phyloP scores from a whole-genome alignment of 2,329 filamentous ascomycete genomes.

The Fonsecaea erecta region DNA sequence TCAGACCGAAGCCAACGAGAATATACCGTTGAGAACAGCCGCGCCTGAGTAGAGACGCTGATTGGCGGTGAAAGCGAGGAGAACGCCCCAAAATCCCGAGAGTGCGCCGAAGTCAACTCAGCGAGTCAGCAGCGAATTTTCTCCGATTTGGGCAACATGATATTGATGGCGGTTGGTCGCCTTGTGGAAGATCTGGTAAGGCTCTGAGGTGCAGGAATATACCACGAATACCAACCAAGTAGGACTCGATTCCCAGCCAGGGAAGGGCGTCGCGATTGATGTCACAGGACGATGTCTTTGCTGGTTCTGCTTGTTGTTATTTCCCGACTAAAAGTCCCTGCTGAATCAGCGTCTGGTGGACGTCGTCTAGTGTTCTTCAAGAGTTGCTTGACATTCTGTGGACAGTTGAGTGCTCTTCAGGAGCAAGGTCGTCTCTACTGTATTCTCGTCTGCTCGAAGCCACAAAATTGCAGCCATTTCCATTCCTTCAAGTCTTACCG shows the following conservation, averaged over 20 bases:
- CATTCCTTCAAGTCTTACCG: background rate
- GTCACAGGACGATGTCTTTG: background rate
- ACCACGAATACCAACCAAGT: background rate
- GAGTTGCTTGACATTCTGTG: background rate
- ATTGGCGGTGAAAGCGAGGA: conserved; percentile 1
- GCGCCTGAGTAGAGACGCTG: background rate
- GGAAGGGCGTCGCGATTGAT: background rate
- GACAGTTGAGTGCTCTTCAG: background rate
- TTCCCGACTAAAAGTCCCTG: background rate
- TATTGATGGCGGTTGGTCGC: background rate
- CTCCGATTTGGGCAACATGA: background rate
- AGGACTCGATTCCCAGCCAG: background rate
- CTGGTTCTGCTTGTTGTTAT: background rate
- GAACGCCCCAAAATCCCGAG: background rate
- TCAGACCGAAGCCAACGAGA: background rate
- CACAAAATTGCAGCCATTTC: background rate
- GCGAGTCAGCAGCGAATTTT: background rate
- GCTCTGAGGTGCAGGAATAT: conserved; percentile 3
- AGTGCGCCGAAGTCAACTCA: background rate
- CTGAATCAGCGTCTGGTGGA: background rate
- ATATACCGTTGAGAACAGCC: conserved; percentile 14
- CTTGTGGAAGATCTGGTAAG: background rate
- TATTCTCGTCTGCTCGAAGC: background rate
- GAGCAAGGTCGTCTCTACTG: background rate
- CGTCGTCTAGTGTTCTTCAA: background rate